Percentiles rank a stretch among this genome's conserved stretches.
Conservation (phyloP, 2,329 filamentous ascomycete species). For the Fusarium sp. region DNA sequence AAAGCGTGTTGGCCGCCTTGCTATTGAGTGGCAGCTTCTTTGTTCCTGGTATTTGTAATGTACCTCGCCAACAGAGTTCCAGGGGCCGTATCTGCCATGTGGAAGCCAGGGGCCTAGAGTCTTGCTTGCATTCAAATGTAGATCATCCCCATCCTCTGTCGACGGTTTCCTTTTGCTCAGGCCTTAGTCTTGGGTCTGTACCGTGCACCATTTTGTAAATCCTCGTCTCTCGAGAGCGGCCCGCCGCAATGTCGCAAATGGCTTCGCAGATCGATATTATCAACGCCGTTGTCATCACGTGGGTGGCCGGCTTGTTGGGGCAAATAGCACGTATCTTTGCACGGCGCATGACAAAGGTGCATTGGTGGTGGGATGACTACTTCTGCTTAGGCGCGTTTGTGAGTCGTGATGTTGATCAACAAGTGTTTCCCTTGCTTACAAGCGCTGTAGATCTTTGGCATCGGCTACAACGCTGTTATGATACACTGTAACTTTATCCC, state of each 20-base stretch:
- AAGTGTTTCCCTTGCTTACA: conserved; percentile 3
- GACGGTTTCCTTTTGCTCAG: neutral
- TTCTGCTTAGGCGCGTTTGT: conserved; percentile 41
- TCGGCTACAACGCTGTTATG: conserved; percentile 28
- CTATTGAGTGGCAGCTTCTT: neutral
- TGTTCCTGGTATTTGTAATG: neutral
- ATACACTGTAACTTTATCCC: conserved; percentile 28
- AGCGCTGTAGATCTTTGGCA: conserved; percentile 29
- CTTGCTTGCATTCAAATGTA: conserved; percentile 30
- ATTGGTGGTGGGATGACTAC: conserved; percentile 44
- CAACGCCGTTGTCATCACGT: conserved; percentile 32
- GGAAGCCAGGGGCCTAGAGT: conserved; percentile 1
- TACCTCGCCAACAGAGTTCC: neutral
- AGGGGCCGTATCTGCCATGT: neutral
- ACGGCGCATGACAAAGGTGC: conserved; percentile 39
- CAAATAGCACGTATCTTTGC: conserved; percentile 37
- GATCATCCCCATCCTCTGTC: conserved; percentile 23
- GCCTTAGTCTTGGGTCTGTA: conserved; percentile 6
- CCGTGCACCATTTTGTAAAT: conserved; percentile 5
- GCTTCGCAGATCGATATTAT: conserved; percentile 34
- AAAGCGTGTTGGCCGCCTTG: neutral
- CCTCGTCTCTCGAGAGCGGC: neutral
- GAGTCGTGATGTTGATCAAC: conserved; percentile 1
- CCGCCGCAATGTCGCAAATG: conserved; percentile 17
- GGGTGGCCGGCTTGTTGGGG: conserved; percentile 36